These are phyloP conservation scores for Xanthoconium stramineum DNA, from an alignment of 768 basidiomycete genomes.

Conservation along the genomic window DNA sequence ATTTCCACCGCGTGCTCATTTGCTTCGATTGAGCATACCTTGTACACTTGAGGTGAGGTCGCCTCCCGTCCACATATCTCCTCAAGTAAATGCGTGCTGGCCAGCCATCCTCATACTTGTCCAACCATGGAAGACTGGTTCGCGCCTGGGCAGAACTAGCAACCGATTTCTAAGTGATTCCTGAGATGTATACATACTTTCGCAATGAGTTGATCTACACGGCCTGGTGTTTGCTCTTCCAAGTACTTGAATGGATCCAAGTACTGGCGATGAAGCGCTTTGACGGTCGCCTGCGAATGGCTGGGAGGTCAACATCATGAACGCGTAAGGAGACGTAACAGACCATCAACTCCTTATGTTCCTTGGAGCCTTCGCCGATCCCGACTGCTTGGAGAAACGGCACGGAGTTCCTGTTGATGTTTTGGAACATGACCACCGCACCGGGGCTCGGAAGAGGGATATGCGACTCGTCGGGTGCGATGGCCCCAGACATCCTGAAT, in stretches of 20 bases:
- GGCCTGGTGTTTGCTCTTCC: slow-evolving; percentile 10
- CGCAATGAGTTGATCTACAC: slow-evolving; percentile 8
- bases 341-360: slow-evolving; percentile 12
- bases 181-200: neutral
- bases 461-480: neutral
- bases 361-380: neutral
- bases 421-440: neutral
- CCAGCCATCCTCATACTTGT: slow-evolving; percentile 17
- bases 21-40: neutral
- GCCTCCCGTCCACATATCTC: slow-evolving; percentile 12
- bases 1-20: neutral
- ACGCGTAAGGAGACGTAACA: neutral
- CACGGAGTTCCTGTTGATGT: neutral
- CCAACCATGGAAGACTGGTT: slow-evolving; percentile 16
- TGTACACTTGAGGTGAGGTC: neutral
- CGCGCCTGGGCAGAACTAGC: slow-evolving; percentile 3
- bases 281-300: slow-evolving; percentile 6
- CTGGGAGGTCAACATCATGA: neutral
- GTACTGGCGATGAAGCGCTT: neutral
- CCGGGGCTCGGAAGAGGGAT: slow-evolving; percentile 2
- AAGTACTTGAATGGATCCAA: slow-evolving; percentile 16
- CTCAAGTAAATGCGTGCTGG: slow-evolving; percentile 20
- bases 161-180: neutral
- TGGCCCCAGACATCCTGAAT: neutral
- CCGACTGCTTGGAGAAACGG: slow-evolving; percentile 3